Percentiles rank a stretch among this genome's conserved stretches.
phyloP scores from a whole-genome alignment of 2,329 filamentous ascomycete genomes.

The Escovopsis sp. region DNA sequence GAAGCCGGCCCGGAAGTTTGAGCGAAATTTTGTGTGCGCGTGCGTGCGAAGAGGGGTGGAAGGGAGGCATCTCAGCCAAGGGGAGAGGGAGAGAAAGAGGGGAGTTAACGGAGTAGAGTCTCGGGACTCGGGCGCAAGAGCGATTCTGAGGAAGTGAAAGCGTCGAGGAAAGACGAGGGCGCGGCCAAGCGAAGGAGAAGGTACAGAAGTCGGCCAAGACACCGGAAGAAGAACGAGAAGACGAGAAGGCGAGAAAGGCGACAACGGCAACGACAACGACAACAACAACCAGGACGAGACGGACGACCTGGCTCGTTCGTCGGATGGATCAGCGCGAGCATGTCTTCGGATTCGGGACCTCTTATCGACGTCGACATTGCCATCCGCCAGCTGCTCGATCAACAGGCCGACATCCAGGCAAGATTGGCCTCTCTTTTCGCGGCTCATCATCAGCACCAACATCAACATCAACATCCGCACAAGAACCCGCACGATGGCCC shows the following conservation, averaged over 20 bases:
- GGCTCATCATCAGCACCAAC: slow-evolving; percentile 12
- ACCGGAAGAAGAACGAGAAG: too few relatives aligned
- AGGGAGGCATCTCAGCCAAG: too few relatives aligned
- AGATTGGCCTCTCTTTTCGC: slow-evolving; percentile 34
- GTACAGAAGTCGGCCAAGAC: too few relatives aligned
- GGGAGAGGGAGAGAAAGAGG: too few relatives aligned
- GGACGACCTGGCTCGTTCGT: not conserved
- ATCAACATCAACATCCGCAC: not conserved
- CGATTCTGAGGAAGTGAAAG: too few relatives aligned
- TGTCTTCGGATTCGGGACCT: slow-evolving; percentile 1
- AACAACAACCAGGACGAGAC: not conserved
- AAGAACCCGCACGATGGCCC: not conserved
- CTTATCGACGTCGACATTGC: slow-evolving; percentile 3
- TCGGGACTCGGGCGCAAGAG: too few relatives aligned
- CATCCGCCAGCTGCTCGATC: slow-evolving; percentile 29
- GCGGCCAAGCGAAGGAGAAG: too few relatives aligned
- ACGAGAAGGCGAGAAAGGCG: too few relatives aligned
- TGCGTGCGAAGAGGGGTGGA: not conserved
- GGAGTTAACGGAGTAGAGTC: too few relatives aligned
- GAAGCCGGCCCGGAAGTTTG: slow-evolving; percentile 1
- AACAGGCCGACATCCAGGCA: slow-evolving; percentile 39
- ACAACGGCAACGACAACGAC: too few relatives aligned
- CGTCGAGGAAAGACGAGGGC: too few relatives aligned
- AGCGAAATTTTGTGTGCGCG: not conserved
- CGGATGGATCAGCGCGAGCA: not conserved